phyloP scores from a whole-genome alignment of 257 asterid species.

The Sherardia arvensis region DNA sequence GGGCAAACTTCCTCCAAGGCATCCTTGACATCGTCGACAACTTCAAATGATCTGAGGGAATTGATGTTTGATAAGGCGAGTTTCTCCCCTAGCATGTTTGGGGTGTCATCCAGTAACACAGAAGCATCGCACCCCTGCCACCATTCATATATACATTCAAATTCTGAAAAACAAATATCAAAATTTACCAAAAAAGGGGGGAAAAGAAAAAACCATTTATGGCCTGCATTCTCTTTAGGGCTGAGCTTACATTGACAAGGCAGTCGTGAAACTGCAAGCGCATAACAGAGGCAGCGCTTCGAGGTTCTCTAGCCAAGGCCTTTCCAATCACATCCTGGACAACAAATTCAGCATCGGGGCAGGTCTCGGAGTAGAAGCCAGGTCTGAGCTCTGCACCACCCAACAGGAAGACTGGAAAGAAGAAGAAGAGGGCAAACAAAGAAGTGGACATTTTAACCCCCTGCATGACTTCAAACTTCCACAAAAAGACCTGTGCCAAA shows the following conservation, averaged over 20 bases:
- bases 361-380: slow-evolving; percentile 44
- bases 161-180: not conserved
- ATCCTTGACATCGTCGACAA: slow-evolving; percentile 63
- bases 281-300: slow-evolving; percentile 84
- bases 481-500: not conserved
- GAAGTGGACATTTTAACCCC: not conserved
- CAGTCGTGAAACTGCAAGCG: slow-evolving; percentile 95
- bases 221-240: not conserved
- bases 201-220: no score
- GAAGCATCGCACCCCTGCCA: slow-evolving; percentile 91
- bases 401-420: not conserved
- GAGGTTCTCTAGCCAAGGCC: slow-evolving; percentile 58
- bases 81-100: slow-evolving; percentile 74
- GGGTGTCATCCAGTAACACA: slow-evolving; percentile 74
- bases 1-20: slow-evolving; percentile 69
- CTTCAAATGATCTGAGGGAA: slow-evolving; percentile 74
- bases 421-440: not conserved
- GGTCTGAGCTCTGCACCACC: slow-evolving; percentile 30
- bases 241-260: slow-evolving; percentile 57
- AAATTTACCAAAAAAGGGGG: no score
- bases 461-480: not conserved
- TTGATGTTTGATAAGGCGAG: slow-evolving; percentile 58
- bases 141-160: not conserved
- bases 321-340: slow-evolving; percentile 43
- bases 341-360: slow-evolving; percentile 63